Evolutionary conservation across 257 asterid genomes (phyloP), one percentile per base, ranked within the genome.

Genomic region (Galeopsis tetrahit): DNA sequence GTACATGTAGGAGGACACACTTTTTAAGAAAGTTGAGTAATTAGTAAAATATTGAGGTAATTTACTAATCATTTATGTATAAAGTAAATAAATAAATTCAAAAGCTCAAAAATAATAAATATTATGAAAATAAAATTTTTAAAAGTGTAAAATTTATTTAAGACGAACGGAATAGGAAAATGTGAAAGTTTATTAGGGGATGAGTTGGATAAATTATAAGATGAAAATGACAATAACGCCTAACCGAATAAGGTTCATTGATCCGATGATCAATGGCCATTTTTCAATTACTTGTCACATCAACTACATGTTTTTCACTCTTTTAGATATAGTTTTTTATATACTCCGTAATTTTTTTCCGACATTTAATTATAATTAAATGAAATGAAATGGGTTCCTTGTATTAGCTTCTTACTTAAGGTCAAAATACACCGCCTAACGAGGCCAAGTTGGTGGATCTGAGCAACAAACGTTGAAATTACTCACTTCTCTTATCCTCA

Each of bases 271-370:
- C 56, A 3, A 57, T 7, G 68, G 39, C 14, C 63, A 43, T 7
- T 56, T 48, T 66, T 57, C 10, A 28, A 61, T 39, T 31, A 58
- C 48, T 35, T 49, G 55, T 58, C 74, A 59, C 74, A 71, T 71
- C 70, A 38, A 4, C 7, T 39, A 69, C 53, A 49, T 31, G 15
- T 21, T 57, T 33, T 59, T 17, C 3, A 13, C 15, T 59, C 60
- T 3, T 10, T 0, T 13, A 43, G n/a, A 11, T 2, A 42, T n/a
- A 56, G 53, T 65, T 38, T 52, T 56, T 39, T 43, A 15, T 58
- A 63, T 69, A 61, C 52, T 21, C 28, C 28, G 28, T 21, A 21
- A 21, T 40, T 63, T 10, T n/a, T 6, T 7, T 15, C 4, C 11
- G 15, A 36, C 34, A 55, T 7, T 7, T 21, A 55, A 8, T 17